Base-by-base conservation (phyloP, 352 stramenopile genomes). In the Phytophthora boehmeriae region DNA sequence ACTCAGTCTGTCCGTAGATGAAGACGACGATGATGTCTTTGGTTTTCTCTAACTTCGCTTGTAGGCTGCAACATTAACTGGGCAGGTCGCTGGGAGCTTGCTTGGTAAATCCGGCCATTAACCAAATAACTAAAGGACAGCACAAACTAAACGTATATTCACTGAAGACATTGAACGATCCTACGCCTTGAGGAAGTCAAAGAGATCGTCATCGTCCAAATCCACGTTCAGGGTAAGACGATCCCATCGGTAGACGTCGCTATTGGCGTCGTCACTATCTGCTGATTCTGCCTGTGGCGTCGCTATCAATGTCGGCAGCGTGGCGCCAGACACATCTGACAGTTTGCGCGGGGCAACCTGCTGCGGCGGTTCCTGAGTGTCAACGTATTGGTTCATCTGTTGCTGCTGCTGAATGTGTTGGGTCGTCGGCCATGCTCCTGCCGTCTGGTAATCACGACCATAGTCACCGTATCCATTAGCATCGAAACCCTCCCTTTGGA, bases 151-250 rank as follows among this genome's bases (percentile, higher is more conserved):
- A 17, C 16, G 4, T 17, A 41, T 17, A 41, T 41, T 41, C 34
- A 41, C 34, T 41, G 11, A 19, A 14, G 34, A 1, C 9, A 17
- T 9, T 4, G 3, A 41, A 3, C 34, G 20, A 51, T 34, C 11
- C 69, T 83, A 90, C 36, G 77, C 68, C 45, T 88, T 84, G 45
- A 92, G 59, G 68, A 94, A 94, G 41, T 85, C 76, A 56, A 94
- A 94, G 14, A 94, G 67, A 28, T 92, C 81, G 43, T 90, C 79
- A 30, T 88, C 78, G 57, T 87, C 80, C 57, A 92, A 64, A 23
- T 68, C 75, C 42, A 92, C 78, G 55, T 89, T 78, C 36, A 88
- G 56, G 34, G 86, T 76, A 61, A 92, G 86, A 23, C 76, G 73
- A 30, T 91, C 76, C 78, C 74, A 90, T 14, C 65, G 75, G 44